Conservation (phyloP, 768 basidiomycete genomes). For the Boletales sp. region DNA sequence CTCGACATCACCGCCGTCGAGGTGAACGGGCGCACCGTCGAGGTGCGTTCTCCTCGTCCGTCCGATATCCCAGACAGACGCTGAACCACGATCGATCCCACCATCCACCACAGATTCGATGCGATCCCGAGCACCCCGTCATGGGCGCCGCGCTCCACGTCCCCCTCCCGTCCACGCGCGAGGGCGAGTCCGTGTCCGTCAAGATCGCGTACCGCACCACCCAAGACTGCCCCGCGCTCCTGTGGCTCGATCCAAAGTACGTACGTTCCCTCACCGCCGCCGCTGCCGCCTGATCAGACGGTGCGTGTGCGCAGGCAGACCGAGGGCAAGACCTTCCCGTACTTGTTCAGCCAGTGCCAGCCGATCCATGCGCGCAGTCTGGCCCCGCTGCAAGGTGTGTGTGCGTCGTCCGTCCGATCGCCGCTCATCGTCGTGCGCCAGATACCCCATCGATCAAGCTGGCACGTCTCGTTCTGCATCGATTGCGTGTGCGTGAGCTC, state of each 20-base stretch:
- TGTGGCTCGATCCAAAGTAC: conserved; percentile 84
- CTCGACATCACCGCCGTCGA: conserved; percentile 55
- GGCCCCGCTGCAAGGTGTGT: conserved; percentile 72
- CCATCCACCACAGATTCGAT: too few relatives aligned
- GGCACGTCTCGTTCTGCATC: conserved; percentile 37
- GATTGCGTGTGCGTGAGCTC: neutral
- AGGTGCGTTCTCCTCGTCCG: conserved; percentile 45
- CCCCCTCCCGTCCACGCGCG: conserved; percentile 37
- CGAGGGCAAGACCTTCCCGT: conserved; percentile 79
- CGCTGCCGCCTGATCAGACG: neutral
- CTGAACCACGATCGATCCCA: too few relatives aligned
- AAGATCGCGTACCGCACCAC: conserved; percentile 73
- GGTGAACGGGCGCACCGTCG: conserved; percentile 43
- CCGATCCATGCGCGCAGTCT: conserved; percentile 85
- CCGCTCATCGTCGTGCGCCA: neutral
- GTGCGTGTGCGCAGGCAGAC: conserved; percentile 55
- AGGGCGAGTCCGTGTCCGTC: conserved; percentile 42
- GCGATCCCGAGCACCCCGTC: conserved; percentile 57
- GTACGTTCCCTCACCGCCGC: neutral
- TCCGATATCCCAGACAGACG: too few relatives aligned
- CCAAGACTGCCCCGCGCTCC: conserved; percentile 68
- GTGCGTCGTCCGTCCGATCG: neutral
- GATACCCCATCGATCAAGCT: conserved; percentile 89
- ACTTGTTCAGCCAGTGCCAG: conserved; percentile 90
- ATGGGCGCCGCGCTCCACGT: conserved; percentile 79